Evolutionary conservation across 2,329 filamentous ascomycete species (phyloP).

Genomic region (Phialophora tarda): DNA sequence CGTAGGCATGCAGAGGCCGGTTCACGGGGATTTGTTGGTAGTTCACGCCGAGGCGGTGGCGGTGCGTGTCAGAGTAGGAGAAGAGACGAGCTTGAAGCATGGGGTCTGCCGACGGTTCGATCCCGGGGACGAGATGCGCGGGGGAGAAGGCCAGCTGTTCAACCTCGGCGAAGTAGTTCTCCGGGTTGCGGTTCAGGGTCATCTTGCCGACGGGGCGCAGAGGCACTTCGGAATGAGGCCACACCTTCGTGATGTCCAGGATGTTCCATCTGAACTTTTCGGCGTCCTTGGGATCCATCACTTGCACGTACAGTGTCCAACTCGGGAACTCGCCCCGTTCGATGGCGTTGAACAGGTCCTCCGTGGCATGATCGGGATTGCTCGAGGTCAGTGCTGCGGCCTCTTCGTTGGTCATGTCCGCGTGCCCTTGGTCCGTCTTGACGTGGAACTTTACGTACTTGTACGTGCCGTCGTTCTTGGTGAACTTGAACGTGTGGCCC

Average conservation of each 20-base stretch:
- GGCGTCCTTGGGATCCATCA: conserved; percentile 66
- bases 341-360: conserved; percentile 70
- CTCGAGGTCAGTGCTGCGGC: conserved; percentile 59
- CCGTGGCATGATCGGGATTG: conserved; percentile 62
- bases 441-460: conserved; percentile 70
- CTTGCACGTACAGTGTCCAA: conserved; percentile 70
- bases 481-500: conserved; percentile 70
- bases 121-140: conserved; percentile 67
- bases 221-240: conserved; percentile 68
- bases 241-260: conserved; percentile 73
- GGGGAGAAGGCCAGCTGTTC: conserved; percentile 72
- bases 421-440: conserved; percentile 67
- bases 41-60: conserved; percentile 50
- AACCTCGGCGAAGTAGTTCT: conserved; percentile 70
- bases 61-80: conserved; percentile 62
- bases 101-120: conserved; percentile 67
- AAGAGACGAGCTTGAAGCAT: conserved; percentile 67
- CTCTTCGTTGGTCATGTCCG: conserved; percentile 64
- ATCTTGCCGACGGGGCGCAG: conserved; percentile 60
- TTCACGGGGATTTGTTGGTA: conserved; percentile 50
- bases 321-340: conserved; percentile 64
- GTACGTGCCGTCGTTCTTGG: conserved; percentile 68
- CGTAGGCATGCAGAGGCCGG: conserved; percentile 47
- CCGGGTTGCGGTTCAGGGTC: conserved; percentile 58
- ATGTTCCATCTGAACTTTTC: conserved; percentile 67